These are phyloP conservation scores for Moniliella sp. DNA, from an alignment of 1,284 basidiomycete genomes.

Conservation along the genomic window DNA sequence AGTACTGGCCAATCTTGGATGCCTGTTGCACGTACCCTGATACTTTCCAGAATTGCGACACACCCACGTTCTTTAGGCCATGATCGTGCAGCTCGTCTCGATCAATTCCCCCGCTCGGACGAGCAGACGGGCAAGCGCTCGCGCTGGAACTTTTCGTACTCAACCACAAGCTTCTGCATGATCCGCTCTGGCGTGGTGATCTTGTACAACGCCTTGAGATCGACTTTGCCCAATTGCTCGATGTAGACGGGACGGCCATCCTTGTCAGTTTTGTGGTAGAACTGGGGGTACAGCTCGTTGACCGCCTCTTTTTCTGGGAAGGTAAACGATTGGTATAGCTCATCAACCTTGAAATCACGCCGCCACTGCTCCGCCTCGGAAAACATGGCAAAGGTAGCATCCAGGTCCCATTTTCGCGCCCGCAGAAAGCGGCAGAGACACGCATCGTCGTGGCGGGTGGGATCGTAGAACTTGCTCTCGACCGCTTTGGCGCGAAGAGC, in stretches of 20 bases:
- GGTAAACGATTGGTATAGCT: conserved; percentile 61
- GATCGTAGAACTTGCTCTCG: conserved; percentile 23
- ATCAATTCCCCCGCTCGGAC: conserved; percentile 55
- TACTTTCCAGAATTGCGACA: conserved; percentile 65
- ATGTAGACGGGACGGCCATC: conserved; percentile 90
- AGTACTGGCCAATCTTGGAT: conserved; percentile 62
- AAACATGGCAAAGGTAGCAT: conserved; percentile 65
- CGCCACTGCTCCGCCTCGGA: conserved; percentile 68
- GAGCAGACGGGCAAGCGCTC: conserved; percentile 56
- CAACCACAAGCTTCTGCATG: conserved; percentile 65
- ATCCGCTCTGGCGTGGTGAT: conserved; percentile 69
- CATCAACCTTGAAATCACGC: conserved; percentile 65
- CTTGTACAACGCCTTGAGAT: conserved; percentile 47
- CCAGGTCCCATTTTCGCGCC: conserved; percentile 73
- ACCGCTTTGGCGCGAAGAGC: too few species aligned
- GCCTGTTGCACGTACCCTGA: conserved; percentile 72
- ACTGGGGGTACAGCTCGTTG: conserved; percentile 82
- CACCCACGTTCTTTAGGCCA: conserved; percentile 65
- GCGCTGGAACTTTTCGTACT: conserved; percentile 72
- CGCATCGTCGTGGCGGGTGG: conserved; percentile 28
- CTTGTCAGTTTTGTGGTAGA: conserved; percentile 81
- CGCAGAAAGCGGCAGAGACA: conserved; percentile 48
- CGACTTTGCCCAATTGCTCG: conserved; percentile 71
- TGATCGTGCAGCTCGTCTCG: conserved; percentile 94
- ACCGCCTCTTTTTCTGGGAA: conserved; percentile 67